Conservation (phyloP, 2,329 filamentous ascomycete species). For the Zarea fungicola region DNA sequence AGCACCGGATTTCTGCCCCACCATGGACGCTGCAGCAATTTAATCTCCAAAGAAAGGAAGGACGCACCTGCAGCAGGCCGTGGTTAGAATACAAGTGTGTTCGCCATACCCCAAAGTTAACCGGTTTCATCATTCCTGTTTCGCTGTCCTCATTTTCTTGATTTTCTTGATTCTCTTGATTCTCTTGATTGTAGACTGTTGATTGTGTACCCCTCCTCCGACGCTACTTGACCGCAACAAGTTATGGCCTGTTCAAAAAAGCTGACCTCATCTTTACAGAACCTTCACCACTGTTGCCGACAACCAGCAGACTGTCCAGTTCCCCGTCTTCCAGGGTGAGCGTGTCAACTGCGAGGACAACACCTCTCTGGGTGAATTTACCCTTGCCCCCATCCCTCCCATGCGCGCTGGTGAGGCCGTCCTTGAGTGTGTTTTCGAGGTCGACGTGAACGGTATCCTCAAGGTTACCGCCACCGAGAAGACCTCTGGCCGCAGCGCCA, state of each 20-base stretch:
- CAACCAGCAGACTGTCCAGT: constrained; percentile 76
- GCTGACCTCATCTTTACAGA: constrained; percentile 16
- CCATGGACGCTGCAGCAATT: too few relatives aligned
- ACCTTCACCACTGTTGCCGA: constrained; percentile 86
- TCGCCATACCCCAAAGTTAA: too few relatives aligned
- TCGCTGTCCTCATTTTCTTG: neutral
- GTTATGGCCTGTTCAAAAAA: neutral
- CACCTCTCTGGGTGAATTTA: constrained; percentile 96
- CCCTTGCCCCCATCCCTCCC: constrained; percentile 79
- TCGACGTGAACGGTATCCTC: constrained; percentile 99
- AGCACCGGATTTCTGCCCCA: constrained; percentile 12
- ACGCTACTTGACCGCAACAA: neutral
- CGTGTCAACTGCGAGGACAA: constrained; percentile 98
- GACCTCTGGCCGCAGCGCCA: constrained; percentile 93
- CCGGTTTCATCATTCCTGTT: neutral
- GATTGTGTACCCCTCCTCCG: neutral
- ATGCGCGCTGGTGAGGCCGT: constrained; percentile 93
- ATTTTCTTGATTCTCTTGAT: neutral
- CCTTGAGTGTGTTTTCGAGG: constrained; percentile 97
- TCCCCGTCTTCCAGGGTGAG: constrained; percentile 94
- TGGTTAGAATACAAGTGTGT: too few relatives aligned
- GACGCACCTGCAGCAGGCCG: too few relatives aligned
- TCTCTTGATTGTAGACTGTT: too few relatives aligned
- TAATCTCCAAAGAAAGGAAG: too few relatives aligned
- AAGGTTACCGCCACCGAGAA: constrained; percentile 99